Percentiles rank a stretch among this genome's conserved stretches.
Evolutionary conservation across 345 rosid species (phyloP).

Genomic region (Noccaea caerulescens): DNA sequence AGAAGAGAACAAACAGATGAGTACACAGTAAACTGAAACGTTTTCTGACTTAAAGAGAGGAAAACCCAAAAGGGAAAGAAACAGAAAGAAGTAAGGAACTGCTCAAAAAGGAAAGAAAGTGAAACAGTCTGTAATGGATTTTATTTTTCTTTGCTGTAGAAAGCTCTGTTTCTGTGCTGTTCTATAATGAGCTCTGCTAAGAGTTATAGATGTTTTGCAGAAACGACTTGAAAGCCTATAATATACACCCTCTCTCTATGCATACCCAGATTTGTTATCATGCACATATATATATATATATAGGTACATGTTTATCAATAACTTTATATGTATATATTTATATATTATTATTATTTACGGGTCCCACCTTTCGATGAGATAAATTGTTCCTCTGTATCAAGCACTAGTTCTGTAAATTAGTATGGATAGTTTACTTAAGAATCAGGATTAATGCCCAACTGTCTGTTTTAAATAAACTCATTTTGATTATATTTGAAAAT

Average conservation of each 20-base stretch:
- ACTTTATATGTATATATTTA: neutral
- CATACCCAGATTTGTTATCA: slow-evolving; percentile 41
- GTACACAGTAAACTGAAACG: slow-evolving; percentile 23
- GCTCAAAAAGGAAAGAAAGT: slow-evolving; percentile 33
- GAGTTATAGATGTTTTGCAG: slow-evolving; percentile 38
- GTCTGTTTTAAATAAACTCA: slow-evolving; percentile 13
- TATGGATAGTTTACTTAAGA: slow-evolving; percentile 34
- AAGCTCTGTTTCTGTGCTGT: slow-evolving; percentile 42
- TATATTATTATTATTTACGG: slow-evolving; percentile 13
- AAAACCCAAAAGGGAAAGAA: slow-evolving; percentile 31
- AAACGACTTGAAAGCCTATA: slow-evolving; percentile 41
- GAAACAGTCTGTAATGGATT: slow-evolving; percentile 27
- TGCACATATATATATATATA: slow-evolving; percentile 16
- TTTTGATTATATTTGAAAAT: neutral
- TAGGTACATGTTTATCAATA: neutral
- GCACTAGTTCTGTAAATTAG: slow-evolving; percentile 38
- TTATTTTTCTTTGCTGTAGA: slow-evolving; percentile 9
- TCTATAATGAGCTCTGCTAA: slow-evolving; percentile 33
- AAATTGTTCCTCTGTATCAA: slow-evolving; percentile 44
- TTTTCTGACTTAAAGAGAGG: slow-evolving; percentile 24
- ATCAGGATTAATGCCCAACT: slow-evolving; percentile 10
- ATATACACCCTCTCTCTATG: slow-evolving; percentile 36
- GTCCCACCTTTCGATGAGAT: slow-evolving; percentile 47
- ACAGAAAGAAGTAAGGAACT: slow-evolving; percentile 31
- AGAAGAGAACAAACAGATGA: slow-evolving; percentile 29